Evolutionary conservation across 352 stramenopile genomes (phyloP).

Genomic region (Pythium apleroticum): DNA sequence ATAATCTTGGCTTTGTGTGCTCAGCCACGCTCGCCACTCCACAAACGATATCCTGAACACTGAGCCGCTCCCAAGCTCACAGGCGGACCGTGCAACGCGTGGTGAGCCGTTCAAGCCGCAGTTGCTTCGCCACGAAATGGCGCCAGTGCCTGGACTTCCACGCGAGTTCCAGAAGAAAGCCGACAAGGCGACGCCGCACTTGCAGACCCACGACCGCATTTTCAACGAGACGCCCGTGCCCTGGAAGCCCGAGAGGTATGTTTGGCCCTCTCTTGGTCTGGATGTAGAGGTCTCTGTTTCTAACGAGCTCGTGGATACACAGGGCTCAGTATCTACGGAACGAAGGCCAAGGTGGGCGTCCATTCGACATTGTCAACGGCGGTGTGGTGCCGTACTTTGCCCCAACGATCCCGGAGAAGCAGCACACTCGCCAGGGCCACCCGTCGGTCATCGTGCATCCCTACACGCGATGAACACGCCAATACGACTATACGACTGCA

Average conservation of each 20-base stretch:
- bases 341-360: slow-evolving; percentile 52
- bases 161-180: slow-evolving; percentile 65
- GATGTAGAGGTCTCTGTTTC: neutral
- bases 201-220: slow-evolving; percentile 56
- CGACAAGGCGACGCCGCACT: slow-evolving; percentile 37
- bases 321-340: slow-evolving; percentile 80
- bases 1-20: neutral
- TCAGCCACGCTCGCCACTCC: slow-evolving; percentile 43
- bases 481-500: too few species aligned
- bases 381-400: slow-evolving; percentile 50
- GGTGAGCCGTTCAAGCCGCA: slow-evolving; percentile 49
- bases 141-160: slow-evolving; percentile 27
- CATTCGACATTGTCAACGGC: slow-evolving; percentile 73
- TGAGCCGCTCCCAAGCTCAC: slow-evolving; percentile 22
- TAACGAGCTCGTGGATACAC: neutral
- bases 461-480: slow-evolving; percentile 43
- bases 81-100: neutral
- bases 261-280: neutral
- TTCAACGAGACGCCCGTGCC: slow-evolving; percentile 69
- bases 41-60: slow-evolving; percentile 53
- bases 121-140: slow-evolving; percentile 47
- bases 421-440: slow-evolving; percentile 59
- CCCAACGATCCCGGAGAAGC: slow-evolving; percentile 68
- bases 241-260: slow-evolving; percentile 53
- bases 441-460: slow-evolving; percentile 66